Evolutionary conservation across 2,329 filamentous ascomycete species (phyloP).

Genomic region (Tolypocladium amazonense): DNA sequence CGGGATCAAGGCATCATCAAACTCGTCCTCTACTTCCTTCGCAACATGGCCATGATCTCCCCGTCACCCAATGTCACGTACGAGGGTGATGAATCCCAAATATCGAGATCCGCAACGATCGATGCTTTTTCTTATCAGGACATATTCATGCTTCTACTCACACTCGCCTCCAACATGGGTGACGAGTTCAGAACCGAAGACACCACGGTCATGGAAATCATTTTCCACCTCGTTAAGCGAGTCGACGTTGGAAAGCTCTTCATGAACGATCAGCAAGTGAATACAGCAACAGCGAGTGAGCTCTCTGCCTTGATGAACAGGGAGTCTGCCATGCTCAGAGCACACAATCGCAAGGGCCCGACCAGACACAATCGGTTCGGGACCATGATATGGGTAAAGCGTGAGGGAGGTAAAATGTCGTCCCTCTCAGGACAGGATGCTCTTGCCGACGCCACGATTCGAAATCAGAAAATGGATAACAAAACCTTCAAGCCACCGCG

Average conservation of each 20-base stretch:
- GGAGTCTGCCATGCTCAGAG: conserved; percentile 72
- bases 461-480: conserved; percentile 80
- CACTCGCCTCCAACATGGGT: conserved; percentile 82
- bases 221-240: conserved; percentile 89
- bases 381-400: conserved; percentile 93
- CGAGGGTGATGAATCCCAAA: conserved; percentile 81
- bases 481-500: conserved; percentile 86
- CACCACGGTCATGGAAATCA: conserved; percentile 76
- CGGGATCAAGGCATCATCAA: conserved; percentile 90
- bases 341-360: conserved; percentile 66
- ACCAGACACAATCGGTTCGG: conserved; percentile 90
- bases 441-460: conserved; percentile 59
- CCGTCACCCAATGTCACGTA: conserved; percentile 61
- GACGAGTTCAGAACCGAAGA: conserved; percentile 90
- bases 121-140: conserved; percentile 87
- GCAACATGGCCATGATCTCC: conserved; percentile 79
- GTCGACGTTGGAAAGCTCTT: conserved; percentile 78
- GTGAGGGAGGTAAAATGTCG: conserved; percentile 72
- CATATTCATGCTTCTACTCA: conserved; percentile 75
- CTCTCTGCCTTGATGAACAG: conserved; percentile 66
- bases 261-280: conserved; percentile 65
- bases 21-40: conserved; percentile 76
- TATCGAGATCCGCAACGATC: conserved; percentile 79
- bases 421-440: conserved; percentile 85
- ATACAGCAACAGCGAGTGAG: conserved; percentile 59